A percentile compares a stretch with the other conserved stretches of the same genome.
Evolutionary conservation across 768 basidiomycete species (phyloP).

Genomic region (Boletus eberwhitei): DNA sequence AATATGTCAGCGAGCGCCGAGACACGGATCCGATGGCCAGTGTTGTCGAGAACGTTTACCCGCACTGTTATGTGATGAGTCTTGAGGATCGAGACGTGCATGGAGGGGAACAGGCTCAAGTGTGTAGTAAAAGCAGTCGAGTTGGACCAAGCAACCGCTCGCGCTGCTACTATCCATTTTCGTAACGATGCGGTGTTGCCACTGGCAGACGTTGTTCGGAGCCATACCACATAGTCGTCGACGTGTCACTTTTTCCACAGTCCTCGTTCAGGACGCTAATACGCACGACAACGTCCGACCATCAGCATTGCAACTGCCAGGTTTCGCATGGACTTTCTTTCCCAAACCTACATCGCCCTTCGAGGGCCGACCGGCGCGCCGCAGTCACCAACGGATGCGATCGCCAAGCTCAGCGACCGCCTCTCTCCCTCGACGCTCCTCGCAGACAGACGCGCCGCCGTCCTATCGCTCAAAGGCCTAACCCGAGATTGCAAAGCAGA

Average conservation of each 20-base stretch:
- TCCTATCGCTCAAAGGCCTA: conserved; percentile 92
- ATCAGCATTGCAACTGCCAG: not conserved
- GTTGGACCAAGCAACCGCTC: not conserved
- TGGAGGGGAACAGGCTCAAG: not conserved
- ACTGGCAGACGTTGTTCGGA: not conserved
- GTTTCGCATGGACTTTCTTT: conserved; percentile 72
- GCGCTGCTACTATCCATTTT: not conserved
- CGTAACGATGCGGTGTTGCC: not conserved
- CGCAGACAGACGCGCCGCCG: conserved; percentile 88
- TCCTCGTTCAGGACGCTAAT: not conserved
- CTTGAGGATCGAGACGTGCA: not conserved
- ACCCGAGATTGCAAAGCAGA: conserved; percentile 88
- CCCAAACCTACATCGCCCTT: conserved; percentile 81
- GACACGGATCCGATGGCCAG: not conserved
- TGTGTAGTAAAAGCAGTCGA: not conserved
- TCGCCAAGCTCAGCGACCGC: conserved; percentile 82
- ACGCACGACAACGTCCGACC: not conserved
- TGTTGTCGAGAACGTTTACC: too few species aligned
- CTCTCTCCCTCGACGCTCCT: conserved; percentile 87
- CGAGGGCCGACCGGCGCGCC: conserved; percentile 80
- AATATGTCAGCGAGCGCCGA: not conserved
- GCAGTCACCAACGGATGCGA: conserved; percentile 82
- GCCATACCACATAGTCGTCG: not conserved
- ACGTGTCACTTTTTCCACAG: not conserved
- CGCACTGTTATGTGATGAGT: not conserved